Conservation (phyloP, 805 yeast species). For the Starmerella geochares region DNA sequence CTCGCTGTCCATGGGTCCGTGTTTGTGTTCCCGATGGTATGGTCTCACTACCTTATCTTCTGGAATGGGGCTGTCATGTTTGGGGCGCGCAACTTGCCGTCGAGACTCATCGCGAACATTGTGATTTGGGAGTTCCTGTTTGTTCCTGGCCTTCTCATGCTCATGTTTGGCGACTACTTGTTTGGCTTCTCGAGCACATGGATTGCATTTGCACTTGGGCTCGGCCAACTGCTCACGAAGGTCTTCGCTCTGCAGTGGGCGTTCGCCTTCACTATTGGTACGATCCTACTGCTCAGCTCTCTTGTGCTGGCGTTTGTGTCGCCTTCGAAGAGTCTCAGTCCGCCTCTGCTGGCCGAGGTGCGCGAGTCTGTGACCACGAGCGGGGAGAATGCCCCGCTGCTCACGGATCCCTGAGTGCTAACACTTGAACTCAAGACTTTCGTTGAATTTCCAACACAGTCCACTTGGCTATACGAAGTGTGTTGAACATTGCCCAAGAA, state of each 20-base stretch:
- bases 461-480: too few relatives aligned
- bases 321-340: conserved; percentile 13
- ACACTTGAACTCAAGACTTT: too few relatives aligned
- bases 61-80: conserved; percentile 79
- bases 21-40: conserved; percentile 60
- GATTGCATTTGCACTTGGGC: conserved; percentile 54
- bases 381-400: conserved; percentile 23
- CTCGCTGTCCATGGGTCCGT: conserved; percentile 53
- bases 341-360: conserved; percentile 12
- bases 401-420: conserved; percentile 19
- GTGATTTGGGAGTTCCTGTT: conserved; percentile 69
- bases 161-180: conserved; percentile 60
- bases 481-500: too few relatives aligned
- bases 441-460: too few relatives aligned
- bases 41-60: conserved; percentile 63
- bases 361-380: conserved; percentile 5
- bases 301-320: conserved; percentile 34
- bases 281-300: conserved; percentile 44
- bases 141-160: conserved; percentile 49
- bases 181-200: conserved; percentile 50
- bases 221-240: conserved; percentile 59
- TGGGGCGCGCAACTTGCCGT: conserved; percentile 47
- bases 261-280: conserved; percentile 61
- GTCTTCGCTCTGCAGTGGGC: conserved; percentile 77
- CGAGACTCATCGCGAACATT: conserved; percentile 61